Evolutionary conservation across 1,139 yeast genomes (phyloP).

Genomic region (Groenewaldozyma sp.): DNA sequence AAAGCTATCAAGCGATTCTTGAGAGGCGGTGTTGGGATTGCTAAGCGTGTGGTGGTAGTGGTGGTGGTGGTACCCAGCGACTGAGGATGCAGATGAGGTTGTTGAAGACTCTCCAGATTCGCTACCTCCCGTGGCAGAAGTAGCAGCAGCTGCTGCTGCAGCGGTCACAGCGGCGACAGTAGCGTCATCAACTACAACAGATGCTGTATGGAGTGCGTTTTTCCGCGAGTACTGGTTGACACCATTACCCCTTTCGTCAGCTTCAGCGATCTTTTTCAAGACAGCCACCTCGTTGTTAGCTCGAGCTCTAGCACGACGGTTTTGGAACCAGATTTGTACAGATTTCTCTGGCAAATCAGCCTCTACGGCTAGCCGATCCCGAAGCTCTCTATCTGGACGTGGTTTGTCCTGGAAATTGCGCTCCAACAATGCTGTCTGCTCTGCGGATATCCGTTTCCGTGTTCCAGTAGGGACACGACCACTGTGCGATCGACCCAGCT

Average conservation of each 20-base stretch:
- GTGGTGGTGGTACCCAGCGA: background rate
- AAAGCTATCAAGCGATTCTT: too few relatives aligned
- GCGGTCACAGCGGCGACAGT: background rate
- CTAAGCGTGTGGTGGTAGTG: too few relatives aligned
- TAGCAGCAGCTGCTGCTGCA: too few relatives aligned
- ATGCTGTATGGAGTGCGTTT: too few relatives aligned
- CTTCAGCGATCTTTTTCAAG: conserved; percentile 9
- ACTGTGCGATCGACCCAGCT: too few relatives aligned
- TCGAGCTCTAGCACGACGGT: conserved; percentile 25
- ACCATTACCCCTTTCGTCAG: conserved; percentile 3
- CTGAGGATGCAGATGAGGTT: background rate
- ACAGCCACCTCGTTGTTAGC: conserved; percentile 18
- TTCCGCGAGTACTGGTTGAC: background rate
- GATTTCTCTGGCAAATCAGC: conserved; percentile 24
- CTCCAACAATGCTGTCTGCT: conserved; percentile 23
- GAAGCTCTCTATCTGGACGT: conserved; percentile 23
- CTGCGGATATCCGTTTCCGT: conserved; percentile 23
- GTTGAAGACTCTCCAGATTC: too few relatives aligned
- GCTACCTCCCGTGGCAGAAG: too few relatives aligned
- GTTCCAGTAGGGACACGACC: conserved; percentile 7
- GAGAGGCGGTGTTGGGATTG: too few relatives aligned
- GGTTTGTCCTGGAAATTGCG: conserved; percentile 22
- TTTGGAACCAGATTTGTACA: conserved; percentile 29
- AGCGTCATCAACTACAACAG: too few relatives aligned
- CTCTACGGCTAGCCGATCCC: conserved; percentile 20